Percentiles rank a stretch among this genome's conserved stretches.
Evolutionary conservation across 805 yeast genomes (phyloP).

Genomic region (Kazachstania taianensis): DNA sequence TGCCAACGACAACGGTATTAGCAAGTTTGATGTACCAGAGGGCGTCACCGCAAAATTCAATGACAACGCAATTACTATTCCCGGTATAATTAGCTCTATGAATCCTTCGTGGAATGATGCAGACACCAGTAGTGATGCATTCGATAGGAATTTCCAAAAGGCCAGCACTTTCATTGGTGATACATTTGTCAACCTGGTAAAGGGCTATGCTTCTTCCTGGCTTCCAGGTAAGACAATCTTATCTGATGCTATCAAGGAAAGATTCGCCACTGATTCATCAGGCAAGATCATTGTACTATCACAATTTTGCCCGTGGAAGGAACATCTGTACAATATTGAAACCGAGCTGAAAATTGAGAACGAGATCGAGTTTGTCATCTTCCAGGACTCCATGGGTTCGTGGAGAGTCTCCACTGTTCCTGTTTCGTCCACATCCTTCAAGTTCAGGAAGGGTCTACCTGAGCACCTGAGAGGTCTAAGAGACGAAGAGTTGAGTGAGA

Average conservation of each 20-base stretch:
- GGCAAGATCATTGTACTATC: conserved; percentile 69
- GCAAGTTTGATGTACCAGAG: conserved; percentile 43
- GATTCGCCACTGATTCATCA: conserved; percentile 49
- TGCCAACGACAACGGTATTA: conserved; percentile 92
- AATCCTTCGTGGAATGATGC: conserved; percentile 82
- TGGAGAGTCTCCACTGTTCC: conserved; percentile 93
- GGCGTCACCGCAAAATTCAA: conserved; percentile 51
- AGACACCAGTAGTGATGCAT: conserved; percentile 55
- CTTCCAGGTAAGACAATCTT: conserved; percentile 81
- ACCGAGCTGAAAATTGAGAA: conserved; percentile 45
- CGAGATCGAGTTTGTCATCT: conserved; percentile 63
- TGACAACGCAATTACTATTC: conserved; percentile 65
- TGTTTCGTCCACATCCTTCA: conserved; percentile 66
- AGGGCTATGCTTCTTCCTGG: conserved; percentile 76
- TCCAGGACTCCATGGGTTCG: conserved; percentile 56
- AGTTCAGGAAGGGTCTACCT: conserved; percentile 78
- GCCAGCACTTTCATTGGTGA: conserved; percentile 80
- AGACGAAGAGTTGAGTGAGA: conserved; percentile 66
- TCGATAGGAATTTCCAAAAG: conserved; percentile 51
- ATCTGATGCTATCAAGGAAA: conserved; percentile 48
- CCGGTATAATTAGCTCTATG: conserved; percentile 64
- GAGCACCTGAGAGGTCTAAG: conserved; percentile 93
- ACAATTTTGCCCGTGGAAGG: conserved; percentile 92
- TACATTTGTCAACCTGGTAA: conserved; percentile 58
- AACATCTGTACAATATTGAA: conserved; percentile 72